A percentile compares a stretch with the other conserved stretches of the same genome.
Conservation (phyloP, 78 protist species). For the Dictyostelium brefeldianum region DNA sequence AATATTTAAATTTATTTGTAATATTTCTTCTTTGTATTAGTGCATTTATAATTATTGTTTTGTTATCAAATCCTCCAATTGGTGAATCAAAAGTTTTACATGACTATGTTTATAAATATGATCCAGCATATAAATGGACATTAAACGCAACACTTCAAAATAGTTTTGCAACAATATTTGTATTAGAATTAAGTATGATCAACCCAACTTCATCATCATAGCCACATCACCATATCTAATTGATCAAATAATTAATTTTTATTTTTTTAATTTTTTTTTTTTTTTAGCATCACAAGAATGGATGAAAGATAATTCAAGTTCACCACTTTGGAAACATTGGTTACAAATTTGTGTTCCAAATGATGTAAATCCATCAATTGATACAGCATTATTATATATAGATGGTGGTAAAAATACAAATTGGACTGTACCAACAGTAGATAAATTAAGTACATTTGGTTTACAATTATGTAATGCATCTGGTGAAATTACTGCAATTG, state of each 20-base stretch:
- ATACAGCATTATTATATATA: slow-evolving; percentile 8
- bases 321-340: slow-evolving; percentile 69
- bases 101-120: slow-evolving; percentile 13
- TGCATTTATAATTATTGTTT: no score
- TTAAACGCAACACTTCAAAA: background rate
- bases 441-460: background rate
- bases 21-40: no score
- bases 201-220: no score
- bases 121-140: slow-evolving; percentile 21
- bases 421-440: background rate
- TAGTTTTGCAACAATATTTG: background rate
- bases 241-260: no score
- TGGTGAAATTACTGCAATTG: slow-evolving; percentile 8
- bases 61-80: no score
- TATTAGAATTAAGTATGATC: slow-evolving; percentile 22
- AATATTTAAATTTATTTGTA: no score
- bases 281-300: slow-evolving; percentile 68
- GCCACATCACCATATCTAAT: no score
- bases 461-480: background rate
- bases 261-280: background rate
- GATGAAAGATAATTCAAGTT: slow-evolving; percentile 28
- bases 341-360: slow-evolving; percentile 57
- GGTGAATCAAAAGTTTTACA: slow-evolving; percentile 1
- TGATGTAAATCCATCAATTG: background rate
- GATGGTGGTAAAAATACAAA: slow-evolving; percentile 29